Conservation (phyloP, 257 asterid species). For the Solanum sejunctum region DNA sequence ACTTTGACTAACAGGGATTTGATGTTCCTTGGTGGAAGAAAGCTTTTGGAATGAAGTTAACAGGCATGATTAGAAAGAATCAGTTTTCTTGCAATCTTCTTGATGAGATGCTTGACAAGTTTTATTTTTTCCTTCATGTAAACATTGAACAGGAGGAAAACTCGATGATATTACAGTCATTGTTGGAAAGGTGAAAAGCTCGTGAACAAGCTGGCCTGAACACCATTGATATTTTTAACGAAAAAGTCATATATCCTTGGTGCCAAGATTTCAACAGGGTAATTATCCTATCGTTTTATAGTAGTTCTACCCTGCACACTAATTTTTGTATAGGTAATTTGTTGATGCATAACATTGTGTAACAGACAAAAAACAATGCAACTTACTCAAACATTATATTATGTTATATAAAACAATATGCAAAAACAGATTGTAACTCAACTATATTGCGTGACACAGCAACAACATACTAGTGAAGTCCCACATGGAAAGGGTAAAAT, state of each 20-base stretch:
- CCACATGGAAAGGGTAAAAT: no score
- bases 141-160: conserved; percentile 49
- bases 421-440: no score
- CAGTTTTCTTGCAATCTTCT: not conserved
- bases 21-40: conserved; percentile 91
- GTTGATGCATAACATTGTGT: no score
- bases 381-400: no score
- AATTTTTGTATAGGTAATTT: no score
- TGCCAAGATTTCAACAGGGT: not conserved
- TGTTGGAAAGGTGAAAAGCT: conserved; percentile 45
- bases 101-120: not conserved
- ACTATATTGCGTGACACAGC: no score
- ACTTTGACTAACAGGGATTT: conserved; percentile 38
- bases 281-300: no score
- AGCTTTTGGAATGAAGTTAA: conserved; percentile 61
- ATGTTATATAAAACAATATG: no score
- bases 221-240: not conserved
- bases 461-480: no score
- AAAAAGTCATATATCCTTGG: not conserved
- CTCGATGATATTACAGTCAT: conserved; percentile 73
- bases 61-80: conserved; percentile 32
- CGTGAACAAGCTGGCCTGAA: not conserved
- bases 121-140: not conserved
- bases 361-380: no score
- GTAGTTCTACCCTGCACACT: no score